Evolutionary conservation across 2,329 filamentous ascomycete species (phyloP), one percentile per base, ranked within the genome.

Genomic region (Apiospora koreana): DNA sequence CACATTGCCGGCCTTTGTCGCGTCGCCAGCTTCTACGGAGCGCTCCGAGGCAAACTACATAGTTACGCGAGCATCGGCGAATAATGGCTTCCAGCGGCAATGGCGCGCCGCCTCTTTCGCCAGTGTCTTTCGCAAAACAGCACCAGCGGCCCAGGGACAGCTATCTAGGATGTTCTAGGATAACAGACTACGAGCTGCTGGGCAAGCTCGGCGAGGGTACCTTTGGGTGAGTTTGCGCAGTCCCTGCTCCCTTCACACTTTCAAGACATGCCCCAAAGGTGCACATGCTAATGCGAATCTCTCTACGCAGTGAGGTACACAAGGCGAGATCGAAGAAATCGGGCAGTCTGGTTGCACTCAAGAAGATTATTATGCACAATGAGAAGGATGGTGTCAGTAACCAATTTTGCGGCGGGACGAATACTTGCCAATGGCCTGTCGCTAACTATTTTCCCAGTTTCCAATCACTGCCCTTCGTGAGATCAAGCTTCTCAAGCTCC

Each of bases 361-460:
- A 99, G 85, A 98, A 98, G 87, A 99, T 99, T 75, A 90, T 99
- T 74, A 98, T 98, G 93, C 96, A 98, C 81, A 97, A 98, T 81
- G 96, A 99, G 84, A 98, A 98, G 81, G 96, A 99, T 82, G 96
- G 96, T 67, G 91, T 93, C 82, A 76, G 90, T 83, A 58, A 42
- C 58, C 68, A 21, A 62, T 43, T 46, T 16, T n/a, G 42, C 31
- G 65, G 48, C 18, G 16, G 38, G 18, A 38, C 38, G 28, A n/a
- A 9, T 18, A n/a, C 43, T 62, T 67, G 18, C 48, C 25, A 69
- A 62, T 62, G 54, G 54, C 70, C 66, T 28, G 62, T 68, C 67
- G 68, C 73, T 76, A 72, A 75, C 74, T 18, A 65, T 9, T 38
- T 68, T 48, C 68, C 73, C 73, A 93, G 85, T 99, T 99, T 76